These are phyloP conservation scores for Glonium stellatum DNA, from an alignment of 495 filamentous ascomycete species.

Conservation along the genomic window DNA sequence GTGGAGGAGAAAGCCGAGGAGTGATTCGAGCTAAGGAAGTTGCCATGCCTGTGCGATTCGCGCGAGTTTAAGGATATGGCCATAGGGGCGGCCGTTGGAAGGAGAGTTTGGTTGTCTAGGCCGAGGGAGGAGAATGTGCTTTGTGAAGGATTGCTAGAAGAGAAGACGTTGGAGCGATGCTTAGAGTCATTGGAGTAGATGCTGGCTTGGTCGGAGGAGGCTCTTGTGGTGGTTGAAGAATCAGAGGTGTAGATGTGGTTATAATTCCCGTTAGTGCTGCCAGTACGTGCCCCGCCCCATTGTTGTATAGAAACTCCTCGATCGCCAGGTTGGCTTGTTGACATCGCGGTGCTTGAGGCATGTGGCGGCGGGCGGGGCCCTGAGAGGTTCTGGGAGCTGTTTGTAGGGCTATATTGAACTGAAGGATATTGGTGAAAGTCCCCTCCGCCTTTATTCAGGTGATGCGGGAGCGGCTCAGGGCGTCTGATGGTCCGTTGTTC, in stretches of 20 bases:
- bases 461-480: slow-evolving; percentile 70
- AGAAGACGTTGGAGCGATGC: slow-evolving; percentile 33
- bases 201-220: slow-evolving; percentile 63
- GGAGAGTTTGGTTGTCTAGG: slow-evolving; percentile 24
- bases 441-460: slow-evolving; percentile 64
- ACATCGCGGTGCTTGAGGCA: slow-evolving; percentile 57
- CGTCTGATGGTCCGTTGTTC: slow-evolving; percentile 54
- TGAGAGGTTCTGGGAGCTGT: slow-evolving; percentile 52
- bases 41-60: slow-evolving; percentile 24
- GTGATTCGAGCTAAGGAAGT: slow-evolving; percentile 27
- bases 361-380: slow-evolving; percentile 66
- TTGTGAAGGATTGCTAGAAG: slow-evolving; percentile 22
- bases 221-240: slow-evolving; percentile 61
- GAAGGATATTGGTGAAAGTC: slow-evolving; percentile 91
- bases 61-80: slow-evolving; percentile 7
- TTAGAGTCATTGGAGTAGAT: slow-evolving; percentile 48
- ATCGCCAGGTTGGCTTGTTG: slow-evolving; percentile 56
- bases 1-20: slow-evolving; percentile 42
- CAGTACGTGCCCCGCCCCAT: slow-evolving; percentile 56
- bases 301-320: slow-evolving; percentile 63
- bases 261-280: slow-evolving; percentile 47
- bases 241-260: slow-evolving; percentile 54
- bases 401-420: slow-evolving; percentile 51
- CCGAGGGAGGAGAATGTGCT: slow-evolving; percentile 28
- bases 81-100: slow-evolving; percentile 15